Percentiles rank a stretch among this genome's conserved stretches.
Evolutionary conservation across 352 stramenopile genomes (phyloP).

Genomic region (Pythium chondricola): DNA sequence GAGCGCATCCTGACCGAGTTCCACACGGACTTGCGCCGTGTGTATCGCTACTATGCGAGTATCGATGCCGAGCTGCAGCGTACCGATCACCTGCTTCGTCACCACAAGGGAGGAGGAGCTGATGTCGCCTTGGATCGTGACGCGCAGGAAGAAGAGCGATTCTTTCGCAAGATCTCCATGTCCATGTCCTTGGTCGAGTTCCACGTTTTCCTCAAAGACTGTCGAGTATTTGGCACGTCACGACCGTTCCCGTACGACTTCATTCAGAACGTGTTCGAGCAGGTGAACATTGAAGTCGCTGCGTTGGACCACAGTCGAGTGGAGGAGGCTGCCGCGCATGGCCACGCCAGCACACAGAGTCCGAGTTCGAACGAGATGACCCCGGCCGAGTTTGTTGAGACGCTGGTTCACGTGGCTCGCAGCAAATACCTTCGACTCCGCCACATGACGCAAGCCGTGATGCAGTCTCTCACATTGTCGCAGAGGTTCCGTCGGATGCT

Average conservation of each 20-base stretch:
- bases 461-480: slow-evolving; percentile 15
- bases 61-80: slow-evolving; percentile 28
- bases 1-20: slow-evolving; percentile 38
- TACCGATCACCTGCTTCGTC: slow-evolving; percentile 18
- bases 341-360: neutral
- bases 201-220: slow-evolving; percentile 61
- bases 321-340: neutral
- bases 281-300: slow-evolving; percentile 28
- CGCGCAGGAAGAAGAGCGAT: slow-evolving; percentile 37
- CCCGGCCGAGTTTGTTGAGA: slow-evolving; percentile 59
- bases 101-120: no score
- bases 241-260: slow-evolving; percentile 54
- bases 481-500: slow-evolving; percentile 43
- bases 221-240: slow-evolving; percentile 43
- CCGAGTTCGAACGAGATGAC: slow-evolving; percentile 44
- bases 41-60: slow-evolving; percentile 57
- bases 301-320: neutral
- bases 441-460: neutral
- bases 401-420: slow-evolving; percentile 41
- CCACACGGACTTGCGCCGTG: slow-evolving; percentile 31
- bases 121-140: neutral
- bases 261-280: slow-evolving; percentile 44
- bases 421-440: slow-evolving; percentile 32
- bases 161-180: slow-evolving; percentile 60
- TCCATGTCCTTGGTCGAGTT: slow-evolving; percentile 67